Percentiles rank a stretch among this genome's conserved stretches.
These are phyloP conservation scores for Camellia sinensis DNA, from an alignment of 148 eudicot genomes.

Conservation along the genomic window DNA sequence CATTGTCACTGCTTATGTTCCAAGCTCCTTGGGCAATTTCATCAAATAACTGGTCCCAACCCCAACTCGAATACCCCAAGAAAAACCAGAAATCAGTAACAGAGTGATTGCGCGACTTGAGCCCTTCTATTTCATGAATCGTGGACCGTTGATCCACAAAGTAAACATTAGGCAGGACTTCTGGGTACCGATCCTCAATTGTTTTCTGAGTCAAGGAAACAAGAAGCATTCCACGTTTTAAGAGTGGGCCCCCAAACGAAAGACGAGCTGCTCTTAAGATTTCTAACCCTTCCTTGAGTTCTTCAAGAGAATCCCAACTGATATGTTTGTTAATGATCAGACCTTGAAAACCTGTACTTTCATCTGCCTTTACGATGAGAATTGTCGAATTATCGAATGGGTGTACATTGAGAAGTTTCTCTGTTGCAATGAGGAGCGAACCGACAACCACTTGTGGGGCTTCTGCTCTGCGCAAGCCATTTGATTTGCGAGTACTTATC, in stretches of 20 bases:
- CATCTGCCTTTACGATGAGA: conserved; percentile 63
- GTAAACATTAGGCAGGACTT: conserved; percentile 56
- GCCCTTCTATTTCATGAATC: conserved; percentile 29
- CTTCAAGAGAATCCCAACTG: conserved; percentile 58
- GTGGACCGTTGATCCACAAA: conserved; percentile 57
- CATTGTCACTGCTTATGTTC: conserved; percentile 35
- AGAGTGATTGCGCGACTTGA: conserved; percentile 47
- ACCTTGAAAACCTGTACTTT: conserved; percentile 63
- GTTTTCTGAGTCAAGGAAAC: conserved; percentile 48
- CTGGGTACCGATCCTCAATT: conserved; percentile 20
- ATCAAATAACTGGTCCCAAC: conserved; percentile 60
- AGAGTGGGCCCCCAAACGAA: conserved; percentile 77
- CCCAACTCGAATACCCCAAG: conserved; percentile 75
- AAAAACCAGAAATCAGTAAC: conserved; percentile 71
- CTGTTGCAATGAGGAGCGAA: conserved; percentile 66
- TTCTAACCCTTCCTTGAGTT: conserved; percentile 35
- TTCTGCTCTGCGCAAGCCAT: conserved; percentile 12
- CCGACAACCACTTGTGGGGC: conserved; percentile 43
- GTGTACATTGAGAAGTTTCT: conserved; percentile 40
- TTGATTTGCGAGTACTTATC: conserved; percentile 10
- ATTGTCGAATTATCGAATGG: conserved; percentile 53
- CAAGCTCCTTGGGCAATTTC: conserved; percentile 81
- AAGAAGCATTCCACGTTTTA: conserved; percentile 54
- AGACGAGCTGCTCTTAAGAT: conserved; percentile 52
- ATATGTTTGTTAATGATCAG: conserved; percentile 69